Evolutionary conservation across 495 filamentous ascomycete genomes (phyloP), one percentile per base, ranked within the genome.

Genomic region (Podospora conica): DNA sequence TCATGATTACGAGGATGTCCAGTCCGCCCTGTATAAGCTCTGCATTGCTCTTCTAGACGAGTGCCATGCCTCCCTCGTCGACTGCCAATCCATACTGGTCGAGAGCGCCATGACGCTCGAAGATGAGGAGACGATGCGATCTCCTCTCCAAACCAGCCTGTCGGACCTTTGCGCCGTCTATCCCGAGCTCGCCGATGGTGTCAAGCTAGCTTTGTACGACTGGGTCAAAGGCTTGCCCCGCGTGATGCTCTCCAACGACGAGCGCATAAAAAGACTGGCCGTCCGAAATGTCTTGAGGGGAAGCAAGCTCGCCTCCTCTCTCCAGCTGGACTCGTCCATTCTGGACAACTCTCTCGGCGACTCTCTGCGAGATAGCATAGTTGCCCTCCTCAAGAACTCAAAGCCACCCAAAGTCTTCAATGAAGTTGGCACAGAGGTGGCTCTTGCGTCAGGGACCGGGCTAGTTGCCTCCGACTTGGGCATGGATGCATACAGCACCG

Each of bases 231-330:
- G 90, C 20, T 84, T 98, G 27, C 90, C 96, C 3, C 83, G 92
- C 48, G 76, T 91, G 11, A 95, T 97, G 86, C 91, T 93, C 73
- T 86, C 87, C 24, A 90, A 86, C 63, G 94, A 99, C 63, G 92
- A 97, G 67, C 82, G 77, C 9, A 77, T 86, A 31, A 96, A 95
- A 71, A 82, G 87, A 53, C 83, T 84, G 69, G 87, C 86, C 21
- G 85, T 97, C 60, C 81, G 84, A 31, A 89, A 91, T 66, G 85
- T 98, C 54, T 86, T 88, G 5, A 86, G 87, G 53, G 87, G 90
- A 0, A 90, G 88, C 65, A 81, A 85, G n/a, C 73, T 96, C 9
- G 78, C 96, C 4, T 83, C 82, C 5, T 82, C 85, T 15, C 75
- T 89, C 28, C 84, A 86, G 28, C 78, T 87, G n/a, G 88, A 88